Conservation (phyloP, 257 asterid species). For the Capsicum pubescens region DNA sequence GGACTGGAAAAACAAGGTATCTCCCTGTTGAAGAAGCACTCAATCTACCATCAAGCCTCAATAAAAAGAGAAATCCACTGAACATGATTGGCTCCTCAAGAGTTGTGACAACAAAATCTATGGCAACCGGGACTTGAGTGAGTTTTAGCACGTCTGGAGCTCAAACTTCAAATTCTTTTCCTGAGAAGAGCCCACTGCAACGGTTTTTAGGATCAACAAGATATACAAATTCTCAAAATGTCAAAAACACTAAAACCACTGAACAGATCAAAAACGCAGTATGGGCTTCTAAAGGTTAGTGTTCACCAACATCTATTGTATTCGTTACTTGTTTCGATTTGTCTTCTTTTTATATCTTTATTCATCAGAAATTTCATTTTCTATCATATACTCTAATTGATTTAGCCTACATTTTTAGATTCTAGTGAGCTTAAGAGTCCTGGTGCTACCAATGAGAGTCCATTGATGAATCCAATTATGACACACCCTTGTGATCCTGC, state of each 20-base stretch:
- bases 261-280: background rate
- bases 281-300: background rate
- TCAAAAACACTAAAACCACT: constrained; percentile 26
- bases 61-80: constrained; percentile 11
- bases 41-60: constrained; percentile 47
- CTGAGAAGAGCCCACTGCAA: constrained; percentile 23
- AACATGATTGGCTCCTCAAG: constrained; percentile 23
- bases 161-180: constrained; percentile 21
- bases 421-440: constrained; percentile 17
- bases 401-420: too few species aligned
- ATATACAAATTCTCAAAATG: constrained; percentile 7
- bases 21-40: constrained; percentile 54
- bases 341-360: background rate
- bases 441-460: constrained; percentile 32
- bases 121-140: constrained; percentile 8
- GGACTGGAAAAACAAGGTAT: constrained; percentile 53
- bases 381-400: background rate
- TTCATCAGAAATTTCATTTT: background rate
- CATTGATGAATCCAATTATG: constrained; percentile 31
- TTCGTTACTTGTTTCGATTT: background rate
- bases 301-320: background rate
- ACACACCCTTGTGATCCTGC: constrained; percentile 39
- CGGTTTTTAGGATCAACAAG: constrained; percentile 47
- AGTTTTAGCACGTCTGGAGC: constrained; percentile 33
- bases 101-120: constrained; percentile 29